Conservation (phyloP, 164 flowering plant species). For the Platanus orientalis region DNA sequence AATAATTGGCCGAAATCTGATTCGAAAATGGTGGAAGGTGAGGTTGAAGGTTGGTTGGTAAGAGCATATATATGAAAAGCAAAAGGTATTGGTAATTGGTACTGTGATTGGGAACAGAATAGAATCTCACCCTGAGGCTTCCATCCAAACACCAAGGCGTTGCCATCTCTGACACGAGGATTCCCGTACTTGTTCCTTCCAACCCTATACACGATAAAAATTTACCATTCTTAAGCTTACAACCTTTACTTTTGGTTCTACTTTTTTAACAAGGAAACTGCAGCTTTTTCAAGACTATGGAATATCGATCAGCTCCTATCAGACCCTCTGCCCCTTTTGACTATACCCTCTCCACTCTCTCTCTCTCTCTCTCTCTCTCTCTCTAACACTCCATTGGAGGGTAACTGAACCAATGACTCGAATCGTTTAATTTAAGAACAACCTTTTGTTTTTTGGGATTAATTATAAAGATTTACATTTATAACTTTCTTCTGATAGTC, state of each 20-base stretch:
- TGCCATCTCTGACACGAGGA: conserved; percentile 26
- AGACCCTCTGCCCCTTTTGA: neutral
- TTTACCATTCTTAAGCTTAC: neutral
- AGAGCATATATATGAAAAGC: too few relatives aligned
- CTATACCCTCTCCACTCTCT: neutral
- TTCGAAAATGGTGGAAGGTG: too few relatives aligned
- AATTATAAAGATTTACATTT: too few relatives aligned
- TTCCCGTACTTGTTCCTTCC: conserved; percentile 27
- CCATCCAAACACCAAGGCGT: conserved; percentile 7
- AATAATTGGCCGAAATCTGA: too few relatives aligned
- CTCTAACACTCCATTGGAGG: too few relatives aligned
- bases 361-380: conserved; percentile 1
- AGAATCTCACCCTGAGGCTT: conserved; percentile 28
- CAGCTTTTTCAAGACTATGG: conserved; percentile 3
- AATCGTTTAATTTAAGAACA: too few relatives aligned
- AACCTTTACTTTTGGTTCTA: neutral
- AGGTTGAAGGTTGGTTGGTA: too few relatives aligned
- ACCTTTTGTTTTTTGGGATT: too few relatives aligned
- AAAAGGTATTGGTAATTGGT: too few relatives aligned
- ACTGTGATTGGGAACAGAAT: conserved; percentile 6
- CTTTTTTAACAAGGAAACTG: conserved; percentile 1
- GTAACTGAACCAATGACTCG: too few relatives aligned
- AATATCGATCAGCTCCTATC: neutral
- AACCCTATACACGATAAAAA: conserved; percentile 2
- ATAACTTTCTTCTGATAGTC: too few relatives aligned